A percentile compares a stretch with the other conserved stretches of the same genome.
These are phyloP conservation scores for Mediolabrus comicus DNA, from an alignment of 108 stramenopile species.

Conservation along the genomic window DNA sequence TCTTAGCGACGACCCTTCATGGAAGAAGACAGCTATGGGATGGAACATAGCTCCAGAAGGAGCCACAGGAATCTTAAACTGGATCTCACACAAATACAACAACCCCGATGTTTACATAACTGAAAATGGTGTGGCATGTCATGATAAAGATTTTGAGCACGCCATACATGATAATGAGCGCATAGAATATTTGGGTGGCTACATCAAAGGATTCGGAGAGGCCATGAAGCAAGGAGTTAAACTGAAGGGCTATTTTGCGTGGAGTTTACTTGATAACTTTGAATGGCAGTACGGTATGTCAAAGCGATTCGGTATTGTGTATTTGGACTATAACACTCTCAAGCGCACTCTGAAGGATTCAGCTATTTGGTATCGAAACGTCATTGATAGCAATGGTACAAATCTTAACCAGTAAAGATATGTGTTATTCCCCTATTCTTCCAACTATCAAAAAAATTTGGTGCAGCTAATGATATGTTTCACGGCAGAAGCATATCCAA, in stretches of 20 bases:
- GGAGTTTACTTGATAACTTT: conserved; percentile 92
- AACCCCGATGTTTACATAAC: conserved; percentile 66
- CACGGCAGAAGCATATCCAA: conserved; percentile 73
- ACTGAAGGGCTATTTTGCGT: conserved; percentile 91
- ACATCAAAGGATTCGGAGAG: conserved; percentile 65
- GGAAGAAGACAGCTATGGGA: conserved; percentile 73
- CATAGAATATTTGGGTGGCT: conserved; percentile 60
- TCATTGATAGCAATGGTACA: conserved; percentile 54
- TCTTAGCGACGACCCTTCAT: conserved; percentile 49
- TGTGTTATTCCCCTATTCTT: background rate
- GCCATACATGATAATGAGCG: conserved; percentile 60
- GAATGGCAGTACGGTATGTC: conserved; percentile 93
- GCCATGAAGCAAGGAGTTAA: conserved; percentile 74
- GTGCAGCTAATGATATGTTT: conserved; percentile 1
- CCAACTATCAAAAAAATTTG: background rate
- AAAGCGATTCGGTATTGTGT: conserved; percentile 84
- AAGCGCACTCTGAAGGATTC: conserved; percentile 82
- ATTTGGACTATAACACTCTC: conserved; percentile 86
- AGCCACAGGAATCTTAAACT: conserved; percentile 64
- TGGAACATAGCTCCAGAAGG: conserved; percentile 79
- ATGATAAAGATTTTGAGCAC: conserved; percentile 54
- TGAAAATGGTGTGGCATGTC: conserved; percentile 77
- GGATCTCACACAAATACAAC: conserved; percentile 69
- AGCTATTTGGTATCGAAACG: conserved; percentile 64
- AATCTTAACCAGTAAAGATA: too few relatives aligned